Evolutionary conservation across 2,329 filamentous ascomycete species (phyloP).

Genomic region (Diplodia intermedia): DNA sequence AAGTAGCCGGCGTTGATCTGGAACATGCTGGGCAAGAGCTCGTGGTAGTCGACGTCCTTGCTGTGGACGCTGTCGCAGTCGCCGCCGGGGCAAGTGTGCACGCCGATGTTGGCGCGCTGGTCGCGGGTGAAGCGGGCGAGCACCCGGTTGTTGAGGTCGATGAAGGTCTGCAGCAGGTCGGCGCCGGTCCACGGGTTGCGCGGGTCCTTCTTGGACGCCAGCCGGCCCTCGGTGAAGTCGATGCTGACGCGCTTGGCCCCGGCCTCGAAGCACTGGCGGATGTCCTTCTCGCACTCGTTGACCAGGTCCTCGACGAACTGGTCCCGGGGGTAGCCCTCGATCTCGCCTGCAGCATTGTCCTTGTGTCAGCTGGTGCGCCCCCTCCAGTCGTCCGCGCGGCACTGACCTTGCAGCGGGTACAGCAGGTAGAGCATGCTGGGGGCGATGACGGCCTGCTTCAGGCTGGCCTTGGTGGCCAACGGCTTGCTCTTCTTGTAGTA

Average conservation of each 20-base stretch:
- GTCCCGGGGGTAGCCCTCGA: conserved; percentile 42
- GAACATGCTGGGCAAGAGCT: conserved; percentile 44
- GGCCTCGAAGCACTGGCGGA: conserved; percentile 44
- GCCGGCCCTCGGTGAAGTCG: conserved; percentile 45
- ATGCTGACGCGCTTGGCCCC: conserved; percentile 44
- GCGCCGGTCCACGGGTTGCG: conserved; percentile 45
- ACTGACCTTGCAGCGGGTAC: conserved; percentile 40
- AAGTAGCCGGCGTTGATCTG: conserved; percentile 48
- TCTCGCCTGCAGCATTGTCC: conserved; percentile 22
- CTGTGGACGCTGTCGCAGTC: conserved; percentile 46
- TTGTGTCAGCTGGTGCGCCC: neutral
- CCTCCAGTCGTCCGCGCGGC: too few species aligned
- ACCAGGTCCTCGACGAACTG: conserved; percentile 44
- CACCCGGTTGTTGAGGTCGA: conserved; percentile 43
- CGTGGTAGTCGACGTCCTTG: conserved; percentile 43
- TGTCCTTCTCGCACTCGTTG: conserved; percentile 46
- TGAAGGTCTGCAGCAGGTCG: conserved; percentile 42
- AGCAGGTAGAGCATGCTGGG: conserved; percentile 47
- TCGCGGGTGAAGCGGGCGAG: conserved; percentile 39
- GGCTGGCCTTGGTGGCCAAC: conserved; percentile 37
- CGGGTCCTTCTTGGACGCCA: conserved; percentile 44
- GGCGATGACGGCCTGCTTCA: conserved; percentile 45
- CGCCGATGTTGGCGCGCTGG: conserved; percentile 43
- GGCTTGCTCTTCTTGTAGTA: conserved; percentile 40
- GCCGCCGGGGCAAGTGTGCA: conserved; percentile 47